Conservation (phyloP, 257 asterid genomes). For the Hygrophila difformis region DNA sequence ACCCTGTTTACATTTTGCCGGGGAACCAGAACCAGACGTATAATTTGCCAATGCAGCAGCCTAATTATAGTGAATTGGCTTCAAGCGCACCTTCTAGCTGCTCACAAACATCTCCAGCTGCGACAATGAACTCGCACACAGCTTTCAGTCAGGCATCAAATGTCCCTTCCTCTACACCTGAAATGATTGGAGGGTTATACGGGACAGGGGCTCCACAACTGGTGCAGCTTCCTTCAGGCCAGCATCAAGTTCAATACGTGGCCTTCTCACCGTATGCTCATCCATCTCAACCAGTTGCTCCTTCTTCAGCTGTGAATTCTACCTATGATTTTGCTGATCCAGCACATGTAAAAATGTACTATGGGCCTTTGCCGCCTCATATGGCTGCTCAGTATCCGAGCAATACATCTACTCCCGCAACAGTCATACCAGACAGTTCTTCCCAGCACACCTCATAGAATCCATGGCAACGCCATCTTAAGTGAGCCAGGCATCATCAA, state of each 20-base stretch:
- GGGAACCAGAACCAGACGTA: constrained; percentile 39
- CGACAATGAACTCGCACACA: constrained; percentile 26
- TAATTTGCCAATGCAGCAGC: constrained; percentile 41
- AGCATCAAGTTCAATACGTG: constrained; percentile 40
- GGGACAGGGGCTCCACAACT: constrained; percentile 45
- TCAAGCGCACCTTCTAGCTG: constrained; percentile 30
- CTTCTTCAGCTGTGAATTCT: constrained; percentile 35
- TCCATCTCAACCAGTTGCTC: constrained; percentile 43
- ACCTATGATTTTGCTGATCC: constrained; percentile 56
- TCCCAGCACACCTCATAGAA: constrained; percentile 35
- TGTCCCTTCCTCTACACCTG: constrained; percentile 38
- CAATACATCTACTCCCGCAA: constrained; percentile 28
- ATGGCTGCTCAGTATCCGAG: constrained; percentile 59
- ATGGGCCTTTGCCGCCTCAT: constrained; percentile 50
- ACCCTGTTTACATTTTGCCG: constrained; percentile 55
- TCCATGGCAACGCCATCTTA: too few relatives aligned
- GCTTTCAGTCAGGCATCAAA: constrained; percentile 32
- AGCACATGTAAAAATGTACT: constrained; percentile 45
- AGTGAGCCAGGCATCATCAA: too few relatives aligned
- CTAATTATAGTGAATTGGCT: constrained; percentile 32
- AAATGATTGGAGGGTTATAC: constrained; percentile 35
- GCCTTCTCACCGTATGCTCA: constrained; percentile 55
- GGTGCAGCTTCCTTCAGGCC: constrained; percentile 44
- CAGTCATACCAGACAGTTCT: constrained; percentile 29
- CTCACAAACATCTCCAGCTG: constrained; percentile 32